These are phyloP conservation scores for Alternaria sp. DNA, from an alignment of 2,329 filamentous ascomycete genomes.

Conservation along the genomic window DNA sequence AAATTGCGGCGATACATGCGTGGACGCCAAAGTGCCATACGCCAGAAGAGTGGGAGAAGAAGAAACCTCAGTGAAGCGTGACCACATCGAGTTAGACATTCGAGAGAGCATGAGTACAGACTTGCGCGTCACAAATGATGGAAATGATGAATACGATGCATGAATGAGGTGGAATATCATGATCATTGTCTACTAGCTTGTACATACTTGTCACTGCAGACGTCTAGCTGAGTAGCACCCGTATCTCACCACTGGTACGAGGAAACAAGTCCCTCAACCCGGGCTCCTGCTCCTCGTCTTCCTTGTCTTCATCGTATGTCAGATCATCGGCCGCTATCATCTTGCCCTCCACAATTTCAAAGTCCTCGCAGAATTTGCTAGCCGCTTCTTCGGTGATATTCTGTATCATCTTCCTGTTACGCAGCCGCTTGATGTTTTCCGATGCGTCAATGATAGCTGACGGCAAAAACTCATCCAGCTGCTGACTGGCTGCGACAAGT, in stretches of 20 bases:
- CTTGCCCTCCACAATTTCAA: conserved; percentile 73
- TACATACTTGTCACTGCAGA: conserved; percentile 2
- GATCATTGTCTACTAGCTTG: neutral
- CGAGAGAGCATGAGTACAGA: neutral
- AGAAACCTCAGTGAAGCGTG: conserved; percentile 54
- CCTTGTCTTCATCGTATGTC: conserved; percentile 45
- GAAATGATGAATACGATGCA: neutral
- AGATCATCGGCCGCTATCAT: conserved; percentile 67
- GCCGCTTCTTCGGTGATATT: conserved; percentile 84
- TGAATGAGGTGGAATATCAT: neutral
- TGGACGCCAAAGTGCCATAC: conserved; percentile 96
- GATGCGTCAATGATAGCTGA: conserved; percentile 92
- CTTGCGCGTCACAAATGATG: neutral
- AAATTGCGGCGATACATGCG: conserved; percentile 91
- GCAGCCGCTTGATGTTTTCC: conserved; percentile 77
- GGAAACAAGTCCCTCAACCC: conserved; percentile 66
- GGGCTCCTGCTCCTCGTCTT: conserved; percentile 49
- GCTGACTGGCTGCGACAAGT: conserved; percentile 74
- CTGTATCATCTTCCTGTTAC: conserved; percentile 75
- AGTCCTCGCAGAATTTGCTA: conserved; percentile 83
- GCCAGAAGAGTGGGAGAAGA: conserved; percentile 84
- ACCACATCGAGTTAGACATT: neutral
- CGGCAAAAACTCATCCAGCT: conserved; percentile 88
- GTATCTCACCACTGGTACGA: conserved; percentile 70
- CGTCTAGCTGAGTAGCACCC: conserved; percentile 66